Evolutionary conservation across 2,329 filamentous ascomycete genomes (phyloP).

Genomic region (Colletotrichum magnum): DNA sequence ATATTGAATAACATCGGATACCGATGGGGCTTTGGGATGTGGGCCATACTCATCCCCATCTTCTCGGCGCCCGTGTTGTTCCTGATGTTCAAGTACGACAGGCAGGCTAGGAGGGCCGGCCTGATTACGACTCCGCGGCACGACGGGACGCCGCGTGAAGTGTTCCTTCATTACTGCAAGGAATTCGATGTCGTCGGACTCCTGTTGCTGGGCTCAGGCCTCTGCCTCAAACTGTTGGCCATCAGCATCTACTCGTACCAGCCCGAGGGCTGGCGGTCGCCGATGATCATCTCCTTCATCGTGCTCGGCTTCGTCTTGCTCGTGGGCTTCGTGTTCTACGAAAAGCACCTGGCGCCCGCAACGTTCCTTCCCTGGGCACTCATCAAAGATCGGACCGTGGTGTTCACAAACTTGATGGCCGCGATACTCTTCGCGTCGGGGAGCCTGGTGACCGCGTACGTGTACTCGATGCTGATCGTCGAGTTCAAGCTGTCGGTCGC

Average conservation of each 20-base stretch:
- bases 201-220: slow-evolving; percentile 64
- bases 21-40: slow-evolving; percentile 12
- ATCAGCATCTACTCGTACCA: slow-evolving; percentile 56
- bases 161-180: background rate
- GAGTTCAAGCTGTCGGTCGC: slow-evolving; percentile 54
- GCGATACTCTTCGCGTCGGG: slow-evolving; percentile 47
- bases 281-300: slow-evolving; percentile 62
- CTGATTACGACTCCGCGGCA: background rate
- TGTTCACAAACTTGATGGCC: slow-evolving; percentile 45
- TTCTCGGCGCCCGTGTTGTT: background rate
- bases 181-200: slow-evolving; percentile 55
- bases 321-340: slow-evolving; percentile 59
- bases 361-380: slow-evolving; percentile 66
- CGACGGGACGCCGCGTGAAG: background rate
- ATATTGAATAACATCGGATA: background rate
- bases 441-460: slow-evolving; percentile 27
- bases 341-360: slow-evolving; percentile 65
- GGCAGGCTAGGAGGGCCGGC: background rate
- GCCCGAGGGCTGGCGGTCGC: slow-evolving; percentile 56
- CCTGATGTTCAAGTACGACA: slow-evolving; percentile 22
- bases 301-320: slow-evolving; percentile 67
- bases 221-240: slow-evolving; percentile 67
- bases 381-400: slow-evolving; percentile 55
- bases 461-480: slow-evolving; percentile 56
- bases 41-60: slow-evolving; percentile 8